Base-by-base conservation (phyloP, 176 grass and related monocot species). In the Avena eriantha region DNA sequence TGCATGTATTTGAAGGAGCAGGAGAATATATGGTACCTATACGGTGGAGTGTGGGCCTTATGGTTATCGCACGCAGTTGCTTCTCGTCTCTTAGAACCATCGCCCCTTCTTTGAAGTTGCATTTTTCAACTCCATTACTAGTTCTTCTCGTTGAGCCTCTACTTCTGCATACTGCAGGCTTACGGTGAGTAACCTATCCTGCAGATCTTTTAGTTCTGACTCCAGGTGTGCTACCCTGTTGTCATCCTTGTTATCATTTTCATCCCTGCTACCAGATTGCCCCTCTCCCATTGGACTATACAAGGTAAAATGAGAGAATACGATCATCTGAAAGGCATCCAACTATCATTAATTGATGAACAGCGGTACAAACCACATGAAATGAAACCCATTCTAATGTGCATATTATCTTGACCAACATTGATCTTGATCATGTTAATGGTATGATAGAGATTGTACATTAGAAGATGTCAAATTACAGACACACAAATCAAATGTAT, bases 121-220 rank as follows among this genome's bases (percentile, higher is more conserved):
- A 18, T 85, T 87, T 86, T 92, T 98, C 66, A 98, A 89, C 89
- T 98, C 90, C 91, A 90, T 89, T 58, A 95, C 91, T 58, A 98
- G 88, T 57, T 95, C 70, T 80, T 98, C 95, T 10, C 95, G 85
- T 55, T 98, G 87, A n/a, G 80, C 89, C 72, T 93, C 95, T 51
- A 98, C 95, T 87, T 98, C 88, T 10, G 95, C 95, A 87, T 98
- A 95, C 81, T 92, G 93, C 82, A 98, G 66, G 59, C 93, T 98
- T 83, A 95, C 66, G 53, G 85, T 91, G 70, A 93, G 87, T 76
- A 93, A 88, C 31, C 91, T 83, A 49, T 93, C 91, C 61, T 90
- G 85, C 93, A 97, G 95, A 69, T 97, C 93, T 77, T 93, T 95
- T 78, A 95, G 83, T 66, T 98, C 95, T 79, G 89, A 84, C 82